Percentiles rank a stretch among this genome's conserved stretches.
Conservation (phyloP, 2,329 filamentous ascomycete species). For the Colletotrichum sublineola region DNA sequence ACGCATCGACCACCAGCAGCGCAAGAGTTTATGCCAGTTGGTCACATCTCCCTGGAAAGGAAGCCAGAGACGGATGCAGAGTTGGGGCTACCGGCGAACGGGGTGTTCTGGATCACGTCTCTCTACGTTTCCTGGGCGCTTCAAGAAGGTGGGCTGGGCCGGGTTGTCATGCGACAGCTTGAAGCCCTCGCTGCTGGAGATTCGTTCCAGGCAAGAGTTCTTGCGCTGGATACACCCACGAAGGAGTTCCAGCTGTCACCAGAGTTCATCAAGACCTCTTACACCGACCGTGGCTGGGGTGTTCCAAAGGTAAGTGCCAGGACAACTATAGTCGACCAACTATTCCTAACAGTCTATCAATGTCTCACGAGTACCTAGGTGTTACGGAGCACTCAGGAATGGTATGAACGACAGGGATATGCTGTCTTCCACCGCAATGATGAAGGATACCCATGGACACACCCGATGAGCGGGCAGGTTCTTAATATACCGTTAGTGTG, state of each 20-base stretch:
- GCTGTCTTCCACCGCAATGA: constrained; percentile 37
- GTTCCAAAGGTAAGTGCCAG: constrained; percentile 47
- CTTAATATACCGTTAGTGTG: constrained; percentile 43
- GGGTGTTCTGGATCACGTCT: constrained; percentile 52
- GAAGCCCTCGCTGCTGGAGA: constrained; percentile 50
- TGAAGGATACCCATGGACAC: constrained; percentile 42
- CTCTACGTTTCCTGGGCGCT: constrained; percentile 48
- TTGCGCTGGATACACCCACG: constrained; percentile 53
- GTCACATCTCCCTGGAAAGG: constrained; percentile 55
- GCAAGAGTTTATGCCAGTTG: constrained; percentile 53
- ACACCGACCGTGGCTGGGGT: constrained; percentile 46
- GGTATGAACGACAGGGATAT: constrained; percentile 50
- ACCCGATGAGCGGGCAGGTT: constrained; percentile 36
- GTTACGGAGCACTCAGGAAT: constrained; percentile 44
- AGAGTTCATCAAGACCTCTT: constrained; percentile 45
- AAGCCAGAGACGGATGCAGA: constrained; percentile 49
- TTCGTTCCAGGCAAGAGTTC: constrained; percentile 51
- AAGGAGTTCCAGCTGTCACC: constrained; percentile 49
- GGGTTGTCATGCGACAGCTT: constrained; percentile 52
- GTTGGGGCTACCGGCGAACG: constrained; percentile 48
- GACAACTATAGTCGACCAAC: background rate
- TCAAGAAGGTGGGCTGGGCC: constrained; percentile 44
- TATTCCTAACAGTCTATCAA: background rate
- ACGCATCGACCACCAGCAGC: constrained; percentile 22
- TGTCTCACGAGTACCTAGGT: background rate